Conservation (phyloP, 495 filamentous ascomycete genomes). For the Neurospora terricola region DNA sequence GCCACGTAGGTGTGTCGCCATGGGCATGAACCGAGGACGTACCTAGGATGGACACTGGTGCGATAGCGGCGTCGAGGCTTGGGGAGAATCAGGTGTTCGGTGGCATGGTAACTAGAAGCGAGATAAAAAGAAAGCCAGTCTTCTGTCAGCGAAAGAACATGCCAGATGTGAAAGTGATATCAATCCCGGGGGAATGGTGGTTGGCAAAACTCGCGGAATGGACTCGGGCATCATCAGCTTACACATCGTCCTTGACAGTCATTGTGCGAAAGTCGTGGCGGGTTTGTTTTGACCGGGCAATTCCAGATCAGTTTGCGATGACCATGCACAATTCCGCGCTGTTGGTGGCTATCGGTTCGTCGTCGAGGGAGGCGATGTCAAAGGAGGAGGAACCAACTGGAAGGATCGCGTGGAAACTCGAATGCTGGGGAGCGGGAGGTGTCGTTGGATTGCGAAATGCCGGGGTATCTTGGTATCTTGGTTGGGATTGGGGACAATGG, state of each 20-base stretch:
- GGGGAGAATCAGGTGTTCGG: conserved; percentile 48
- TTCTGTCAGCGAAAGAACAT: not conserved
- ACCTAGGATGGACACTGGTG: conserved; percentile 64
- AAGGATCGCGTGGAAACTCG: not conserved
- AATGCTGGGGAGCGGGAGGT: not conserved
- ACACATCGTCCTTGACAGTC: conserved; percentile 45
- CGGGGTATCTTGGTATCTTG: not conserved
- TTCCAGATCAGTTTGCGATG: not conserved
- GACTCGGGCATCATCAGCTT: conserved; percentile 11
- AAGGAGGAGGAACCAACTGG: not conserved
- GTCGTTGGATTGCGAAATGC: not conserved
- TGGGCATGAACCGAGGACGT: conserved; percentile 23
- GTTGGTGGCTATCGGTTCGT: not conserved
- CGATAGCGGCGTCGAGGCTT: conserved; percentile 67
- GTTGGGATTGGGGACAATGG: not conserved
- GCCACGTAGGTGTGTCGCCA: conserved; percentile 9
- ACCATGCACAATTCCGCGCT: not conserved
- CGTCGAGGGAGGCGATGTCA: not conserved
- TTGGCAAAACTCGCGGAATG: not conserved
- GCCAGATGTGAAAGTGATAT: too few species aligned
- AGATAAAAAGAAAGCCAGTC: not conserved
- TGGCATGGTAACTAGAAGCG: conserved; percentile 29
- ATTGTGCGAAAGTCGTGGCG: conserved; percentile 28
- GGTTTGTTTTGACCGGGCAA: not conserved
- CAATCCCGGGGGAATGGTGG: not conserved